A percentile compares a stretch with the other conserved stretches of the same genome.
These are phyloP conservation scores for Monosporozyma siamensis DNA, from an alignment of 805 yeast species.

Conservation along the genomic window DNA sequence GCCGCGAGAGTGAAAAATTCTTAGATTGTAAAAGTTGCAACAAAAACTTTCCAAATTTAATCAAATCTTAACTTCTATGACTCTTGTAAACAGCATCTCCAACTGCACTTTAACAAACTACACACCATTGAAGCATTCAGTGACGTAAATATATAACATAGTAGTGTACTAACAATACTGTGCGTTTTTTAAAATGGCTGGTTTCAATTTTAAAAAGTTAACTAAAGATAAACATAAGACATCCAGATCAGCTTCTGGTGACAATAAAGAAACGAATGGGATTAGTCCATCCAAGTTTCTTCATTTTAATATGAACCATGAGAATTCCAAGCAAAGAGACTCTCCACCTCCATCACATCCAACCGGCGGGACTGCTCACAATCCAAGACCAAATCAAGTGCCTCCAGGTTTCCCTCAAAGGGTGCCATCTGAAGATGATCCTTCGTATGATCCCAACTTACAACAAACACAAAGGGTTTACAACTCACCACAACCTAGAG, in stretches of 20 bases:
- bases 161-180: too few relatives aligned
- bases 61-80: too few relatives aligned
- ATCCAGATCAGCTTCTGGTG: conserved; percentile 4
- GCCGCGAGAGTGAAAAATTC: too few relatives aligned
- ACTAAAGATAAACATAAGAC: conserved; percentile 26
- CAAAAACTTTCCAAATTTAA: too few relatives aligned
- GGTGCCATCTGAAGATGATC: conserved; percentile 2
- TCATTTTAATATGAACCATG: conserved; percentile 3
- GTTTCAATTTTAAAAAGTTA: conserved; percentile 47
- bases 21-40: too few relatives aligned
- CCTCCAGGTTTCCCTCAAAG: too few relatives aligned
- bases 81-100: too few relatives aligned
- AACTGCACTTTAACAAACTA: too few relatives aligned
- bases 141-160: too few relatives aligned
- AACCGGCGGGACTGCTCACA: too few relatives aligned
- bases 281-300: conserved; percentile 10
- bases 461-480: background rate
- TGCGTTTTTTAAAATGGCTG: conserved; percentile 40
- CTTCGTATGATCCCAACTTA: background rate
- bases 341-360: conserved; percentile 2
- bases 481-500: conserved; percentile 8
- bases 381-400: background rate
- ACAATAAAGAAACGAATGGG: conserved; percentile 3
- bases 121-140: too few relatives aligned
- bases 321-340: background rate